Conservation (phyloP, 352 stramenopile species). For the Phytophthora sansomeana region DNA sequence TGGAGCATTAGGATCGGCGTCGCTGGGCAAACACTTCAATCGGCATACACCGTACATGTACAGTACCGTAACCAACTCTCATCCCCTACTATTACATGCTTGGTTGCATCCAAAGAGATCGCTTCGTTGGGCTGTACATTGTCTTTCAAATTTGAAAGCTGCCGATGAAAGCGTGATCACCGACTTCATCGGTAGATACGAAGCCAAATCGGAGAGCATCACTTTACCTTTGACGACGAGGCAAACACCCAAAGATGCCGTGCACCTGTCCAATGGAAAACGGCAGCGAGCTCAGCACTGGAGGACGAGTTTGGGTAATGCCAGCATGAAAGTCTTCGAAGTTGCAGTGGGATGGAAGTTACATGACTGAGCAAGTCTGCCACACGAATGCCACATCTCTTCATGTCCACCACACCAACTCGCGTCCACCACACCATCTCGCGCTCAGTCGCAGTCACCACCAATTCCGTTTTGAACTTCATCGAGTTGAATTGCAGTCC, state of each 20-base stretch:
- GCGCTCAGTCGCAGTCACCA: background rate
- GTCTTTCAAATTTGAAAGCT: too few relatives aligned
- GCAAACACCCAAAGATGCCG: slow-evolving; percentile 88
- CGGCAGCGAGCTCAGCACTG: slow-evolving; percentile 92
- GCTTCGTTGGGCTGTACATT: too few relatives aligned
- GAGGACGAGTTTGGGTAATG: slow-evolving; percentile 96
- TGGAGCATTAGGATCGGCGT: too few relatives aligned
- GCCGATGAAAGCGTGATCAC: slow-evolving; percentile 97
- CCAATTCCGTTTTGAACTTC: slow-evolving; percentile 5
- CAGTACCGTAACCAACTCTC: too few relatives aligned
- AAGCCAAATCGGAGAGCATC: slow-evolving; percentile 93
- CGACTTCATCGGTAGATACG: slow-evolving; percentile 96
- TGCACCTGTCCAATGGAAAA: slow-evolving; percentile 98
- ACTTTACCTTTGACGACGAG: slow-evolving; percentile 95
- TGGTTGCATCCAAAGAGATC: too few relatives aligned
- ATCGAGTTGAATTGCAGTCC: background rate
- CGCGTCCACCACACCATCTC: too few relatives aligned
- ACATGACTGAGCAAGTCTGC: too few relatives aligned
- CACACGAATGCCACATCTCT: too few relatives aligned
- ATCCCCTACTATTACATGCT: too few relatives aligned
- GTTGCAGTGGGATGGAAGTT: slow-evolving; percentile 88
- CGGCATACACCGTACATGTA: too few relatives aligned
- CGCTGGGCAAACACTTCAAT: too few relatives aligned
- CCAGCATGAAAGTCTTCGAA: slow-evolving; percentile 87
- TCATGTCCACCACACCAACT: too few relatives aligned